These are phyloP conservation scores for Barnettozyma wickerhamii DNA, from an alignment of 805 yeast genomes.

Conservation along the genomic window DNA sequence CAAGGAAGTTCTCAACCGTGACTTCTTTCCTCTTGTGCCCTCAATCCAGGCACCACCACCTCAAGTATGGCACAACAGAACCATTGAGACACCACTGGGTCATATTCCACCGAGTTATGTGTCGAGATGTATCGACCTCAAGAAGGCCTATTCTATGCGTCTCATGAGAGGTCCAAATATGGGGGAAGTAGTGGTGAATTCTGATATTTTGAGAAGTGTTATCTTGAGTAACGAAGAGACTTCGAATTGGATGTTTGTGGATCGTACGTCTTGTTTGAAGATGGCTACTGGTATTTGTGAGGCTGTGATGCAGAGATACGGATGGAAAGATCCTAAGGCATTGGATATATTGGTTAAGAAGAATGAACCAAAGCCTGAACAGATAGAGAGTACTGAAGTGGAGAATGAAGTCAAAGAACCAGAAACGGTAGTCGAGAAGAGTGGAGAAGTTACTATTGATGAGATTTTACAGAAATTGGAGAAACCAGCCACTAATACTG, in stretches of 20 bases:
- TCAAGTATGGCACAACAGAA: background rate
- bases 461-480: background rate
- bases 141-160: conserved; percentile 1
- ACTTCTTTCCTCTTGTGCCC: background rate
- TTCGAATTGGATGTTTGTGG: conserved; percentile 3
- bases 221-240: conserved; percentile 5
- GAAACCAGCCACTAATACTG: background rate
- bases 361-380: background rate
- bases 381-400: background rate
- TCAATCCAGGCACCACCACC: background rate
- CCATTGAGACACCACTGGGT: conserved; percentile 1
- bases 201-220: conserved; percentile 13
- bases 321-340: background rate
- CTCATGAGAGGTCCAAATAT: background rate
- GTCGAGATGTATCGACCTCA: conserved; percentile 5
- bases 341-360: too few relatives aligned
- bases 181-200: conserved; percentile 1
- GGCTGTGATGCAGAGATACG: background rate
- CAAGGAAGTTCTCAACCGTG: conserved; percentile 9
- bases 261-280: conserved; percentile 2
- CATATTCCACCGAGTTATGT: conserved; percentile 4
- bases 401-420: background rate
- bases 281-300: conserved; percentile 2
- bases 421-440: background rate
- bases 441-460: background rate